Base-by-base conservation (phyloP, 805 yeast species). In the Starmerella powellii region DNA sequence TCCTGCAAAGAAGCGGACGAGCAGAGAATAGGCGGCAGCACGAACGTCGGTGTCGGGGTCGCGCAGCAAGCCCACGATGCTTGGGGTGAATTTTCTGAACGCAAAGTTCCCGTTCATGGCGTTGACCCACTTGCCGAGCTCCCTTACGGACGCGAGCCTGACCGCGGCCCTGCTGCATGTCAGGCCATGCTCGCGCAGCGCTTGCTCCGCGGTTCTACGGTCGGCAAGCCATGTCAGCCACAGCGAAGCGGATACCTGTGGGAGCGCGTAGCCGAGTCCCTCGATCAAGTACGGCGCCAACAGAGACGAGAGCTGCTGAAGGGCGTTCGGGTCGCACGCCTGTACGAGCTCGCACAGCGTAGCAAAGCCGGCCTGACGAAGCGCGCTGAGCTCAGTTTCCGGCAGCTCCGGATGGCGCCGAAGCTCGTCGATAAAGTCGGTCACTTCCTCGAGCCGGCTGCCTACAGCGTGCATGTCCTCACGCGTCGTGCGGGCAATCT, bases 1-100 rank as follows among this genome's bases (percentile, higher is more conserved):
- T 42, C 61, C 62, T 34, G 52, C 59, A 57, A 70, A 71, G 40
- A 68, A 65, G 6, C 55, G 38, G 1, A 61, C 49, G 12, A 73
- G 49, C 27, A 70, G 48, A 2, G 51, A 54, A 12, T 48, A 41
- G 12, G 61, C 55, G 5, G 57, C 48, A 4, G 30, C 41, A 5
- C 54, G 52, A 6, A 61, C 60, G 2, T 19, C 33, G 2, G 51
- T 45, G 18, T 45, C 42, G 2, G 41, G 24, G 37, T 63, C 64
- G 3, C 44, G 48, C 8, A 63, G 44, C 15, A 62, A 47, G 5
- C 54, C 28, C 1, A 59, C 61, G 1, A 65, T 54, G 16, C 44
- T 39, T 1, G 63, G 58, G 17, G 66, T 59, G 41, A 63, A 58
- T 8, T 60, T 50, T 21, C 57, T 39, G 47, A 57, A 57, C 28